Evolutionary conservation across 768 basidiomycete genomes (phyloP).

Genomic region (Nidula microcarpa): DNA sequence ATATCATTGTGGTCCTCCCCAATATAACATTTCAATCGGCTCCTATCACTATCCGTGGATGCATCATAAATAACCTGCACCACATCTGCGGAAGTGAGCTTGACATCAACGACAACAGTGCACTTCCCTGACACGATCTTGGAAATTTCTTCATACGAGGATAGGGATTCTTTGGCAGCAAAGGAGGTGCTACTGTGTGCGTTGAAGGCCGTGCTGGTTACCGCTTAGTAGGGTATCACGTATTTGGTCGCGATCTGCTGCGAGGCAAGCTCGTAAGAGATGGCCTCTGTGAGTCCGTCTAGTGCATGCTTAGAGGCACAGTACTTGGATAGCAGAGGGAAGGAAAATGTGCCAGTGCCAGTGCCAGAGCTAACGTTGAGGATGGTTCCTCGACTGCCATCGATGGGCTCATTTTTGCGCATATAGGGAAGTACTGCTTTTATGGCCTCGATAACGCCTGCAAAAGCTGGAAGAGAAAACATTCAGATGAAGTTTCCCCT

Average conservation of each 20-base stretch:
- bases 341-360: background rate
- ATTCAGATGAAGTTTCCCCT: no score
- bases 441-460: background rate
- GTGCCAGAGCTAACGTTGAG: background rate
- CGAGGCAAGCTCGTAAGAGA: background rate
- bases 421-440: background rate
- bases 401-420: background rate
- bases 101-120: background rate
- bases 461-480: background rate
- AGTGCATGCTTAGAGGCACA: background rate
- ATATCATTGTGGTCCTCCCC: background rate
- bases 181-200: background rate
- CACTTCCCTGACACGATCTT: background rate
- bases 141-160: background rate
- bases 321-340: background rate
- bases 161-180: background rate
- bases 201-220: background rate
- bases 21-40: background rate
- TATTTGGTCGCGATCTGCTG: background rate
- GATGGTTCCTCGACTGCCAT: background rate
- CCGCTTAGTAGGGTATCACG: background rate
- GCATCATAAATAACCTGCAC: background rate
- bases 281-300: background rate
- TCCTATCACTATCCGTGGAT: background rate
- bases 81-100: background rate